These are phyloP conservation scores for Samsoniella hepiali DNA, from an alignment of 2,329 filamentous ascomycete genomes.

Conservation along the genomic window DNA sequence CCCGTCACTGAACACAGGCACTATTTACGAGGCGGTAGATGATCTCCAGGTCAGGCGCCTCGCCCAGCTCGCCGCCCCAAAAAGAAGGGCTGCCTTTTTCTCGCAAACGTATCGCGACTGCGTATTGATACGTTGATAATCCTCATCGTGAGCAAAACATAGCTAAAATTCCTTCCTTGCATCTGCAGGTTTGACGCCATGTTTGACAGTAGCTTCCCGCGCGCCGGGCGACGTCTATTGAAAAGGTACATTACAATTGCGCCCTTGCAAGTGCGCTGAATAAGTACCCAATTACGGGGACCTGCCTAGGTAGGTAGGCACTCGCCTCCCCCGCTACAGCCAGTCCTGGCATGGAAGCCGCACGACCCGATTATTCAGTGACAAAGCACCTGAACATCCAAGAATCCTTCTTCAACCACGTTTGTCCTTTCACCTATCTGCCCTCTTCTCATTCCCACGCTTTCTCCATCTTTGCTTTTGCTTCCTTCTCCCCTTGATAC, in stretches of 20 bases:
- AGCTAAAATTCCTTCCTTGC: no score
- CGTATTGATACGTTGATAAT: no score
- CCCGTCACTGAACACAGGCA: neutral
- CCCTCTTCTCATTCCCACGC: neutral
- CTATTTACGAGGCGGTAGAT: neutral
- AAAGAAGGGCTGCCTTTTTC: no score
- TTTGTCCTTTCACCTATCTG: neutral
- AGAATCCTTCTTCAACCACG: neutral
- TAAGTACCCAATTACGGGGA: neutral
- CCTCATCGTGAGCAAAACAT: no score
- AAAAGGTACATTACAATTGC: neutral
- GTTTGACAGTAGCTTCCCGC: neutral
- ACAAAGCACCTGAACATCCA: slow-evolving; percentile 1
- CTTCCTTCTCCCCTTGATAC: neutral
- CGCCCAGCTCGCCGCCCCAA: neutral
- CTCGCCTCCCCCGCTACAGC: neutral
- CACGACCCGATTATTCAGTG: slow-evolving; percentile 8
- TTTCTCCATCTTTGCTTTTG: slow-evolving; percentile 2
- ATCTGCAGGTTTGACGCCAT: no score
- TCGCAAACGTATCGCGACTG: no score
- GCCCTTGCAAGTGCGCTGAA: neutral
- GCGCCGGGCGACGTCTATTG: neutral
- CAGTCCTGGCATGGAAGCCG: neutral
- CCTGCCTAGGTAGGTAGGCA: neutral
- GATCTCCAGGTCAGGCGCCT: neutral